Percentiles rank a stretch among this genome's conserved stretches.
Evolutionary conservation across 2,329 filamentous ascomycete species (phyloP).

Genomic region (Talaromyces sp.): DNA sequence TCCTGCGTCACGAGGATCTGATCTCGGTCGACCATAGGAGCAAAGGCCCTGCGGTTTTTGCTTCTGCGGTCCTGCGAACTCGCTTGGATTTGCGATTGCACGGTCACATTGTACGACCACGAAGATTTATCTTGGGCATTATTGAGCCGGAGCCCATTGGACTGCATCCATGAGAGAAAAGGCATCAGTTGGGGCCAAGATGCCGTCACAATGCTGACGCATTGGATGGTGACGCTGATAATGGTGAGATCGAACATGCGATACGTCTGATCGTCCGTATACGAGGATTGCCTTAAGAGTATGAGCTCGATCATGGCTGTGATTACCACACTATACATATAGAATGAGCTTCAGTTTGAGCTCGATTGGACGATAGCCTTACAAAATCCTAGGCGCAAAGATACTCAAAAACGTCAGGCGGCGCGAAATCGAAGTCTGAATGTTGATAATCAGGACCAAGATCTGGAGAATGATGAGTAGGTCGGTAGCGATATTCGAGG

Average conservation of each 20-base stretch:
- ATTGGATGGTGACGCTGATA: slow-evolving; percentile 22
- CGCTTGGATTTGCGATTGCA: slow-evolving; percentile 12
- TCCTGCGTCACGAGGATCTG: slow-evolving; percentile 18
- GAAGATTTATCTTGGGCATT: slow-evolving; percentile 11
- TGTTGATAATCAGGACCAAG: slow-evolving; percentile 21
- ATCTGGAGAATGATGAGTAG: slow-evolving; percentile 24
- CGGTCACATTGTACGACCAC: slow-evolving; percentile 15
- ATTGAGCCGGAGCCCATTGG: slow-evolving; percentile 22
- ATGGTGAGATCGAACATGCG: slow-evolving; percentile 23
- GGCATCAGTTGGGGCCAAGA: slow-evolving; percentile 25
- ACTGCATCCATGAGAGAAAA: slow-evolving; percentile 24
- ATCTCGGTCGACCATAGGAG: slow-evolving; percentile 12
- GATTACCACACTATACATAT: slow-evolving; percentile 19
- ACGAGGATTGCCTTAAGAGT: slow-evolving; percentile 15
- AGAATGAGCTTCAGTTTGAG: neutral
- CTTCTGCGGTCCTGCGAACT: slow-evolving; percentile 12
- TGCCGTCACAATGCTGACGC: slow-evolving; percentile 27
- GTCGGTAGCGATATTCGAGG: slow-evolving; percentile 26
- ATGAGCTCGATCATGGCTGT: slow-evolving; percentile 20
- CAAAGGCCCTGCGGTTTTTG: slow-evolving; percentile 7
- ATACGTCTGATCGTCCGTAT: slow-evolving; percentile 22
- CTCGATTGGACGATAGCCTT: slow-evolving; percentile 7
- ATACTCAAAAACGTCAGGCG: slow-evolving; percentile 23
- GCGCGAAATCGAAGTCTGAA: slow-evolving; percentile 23
- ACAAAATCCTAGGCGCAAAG: slow-evolving; percentile 25